Base-by-base conservation (phyloP, 208 protist genomes). In the Trypanosoma lewisi region DNA sequence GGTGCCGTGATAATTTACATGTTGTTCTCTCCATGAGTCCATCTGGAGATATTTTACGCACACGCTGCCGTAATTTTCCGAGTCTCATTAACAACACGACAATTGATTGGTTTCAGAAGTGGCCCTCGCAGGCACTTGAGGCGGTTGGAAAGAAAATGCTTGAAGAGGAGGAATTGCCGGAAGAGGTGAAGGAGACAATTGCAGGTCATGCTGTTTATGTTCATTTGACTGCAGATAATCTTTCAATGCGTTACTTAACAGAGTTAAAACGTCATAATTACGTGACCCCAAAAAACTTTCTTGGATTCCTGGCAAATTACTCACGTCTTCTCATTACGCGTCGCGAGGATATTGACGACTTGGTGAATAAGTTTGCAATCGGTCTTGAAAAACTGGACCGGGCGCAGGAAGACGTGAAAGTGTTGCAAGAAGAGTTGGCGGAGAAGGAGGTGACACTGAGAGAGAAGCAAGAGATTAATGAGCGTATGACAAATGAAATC, bases 101-200 rank as follows among this genome's bases (percentile, higher is more conserved):
- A 28, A 99, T 99, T 64, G 98, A 99, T 75, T 99, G 98, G 98
- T 99, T 99, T 75, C 83, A 94, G 63, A 96, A 98, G 73, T 99
- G 98, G 98, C 97, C 98, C 17, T 67, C 93, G 42, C 89, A 98
- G 73, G 98, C 98, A 9, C 90, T 99, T 21, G 67, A 93, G 62
- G 92, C 97, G 16, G 98, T 99, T 11, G 93, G 94, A 31, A 65
- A 71, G 16, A 87, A 88, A 54, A 71, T 95, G 30, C 73, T 98
- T 0, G 83, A 82, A 3, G 79, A 96, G 28, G 89, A 97, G 71
- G 82, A 92, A 60, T 72, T 99, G 27, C 85, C 96, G 0, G 80
- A 90, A n/a, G 81, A 96, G 44, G 59, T 91, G 61, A 86, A 91
- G 23, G 52, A 78, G 41, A 42, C 73, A 6, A 97, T 99, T 59